Conservation (phyloP, 495 filamentous ascomycete species). For the Aspergillus ellipticus region DNA sequence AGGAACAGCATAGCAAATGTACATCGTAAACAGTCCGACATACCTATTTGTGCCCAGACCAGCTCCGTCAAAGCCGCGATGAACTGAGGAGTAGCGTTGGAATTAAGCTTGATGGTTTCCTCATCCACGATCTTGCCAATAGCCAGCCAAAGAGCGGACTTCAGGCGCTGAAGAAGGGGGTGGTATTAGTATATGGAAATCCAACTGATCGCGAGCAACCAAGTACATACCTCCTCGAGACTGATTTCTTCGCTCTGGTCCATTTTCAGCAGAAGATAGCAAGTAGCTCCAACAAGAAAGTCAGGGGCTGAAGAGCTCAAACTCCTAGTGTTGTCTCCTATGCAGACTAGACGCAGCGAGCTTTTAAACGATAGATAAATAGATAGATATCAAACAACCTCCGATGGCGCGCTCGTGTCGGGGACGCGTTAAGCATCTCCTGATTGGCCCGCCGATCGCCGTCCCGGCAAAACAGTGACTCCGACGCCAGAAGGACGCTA, state of each 20-base stretch:
- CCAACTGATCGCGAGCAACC: neutral
- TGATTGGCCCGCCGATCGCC: neutral
- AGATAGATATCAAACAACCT: neutral
- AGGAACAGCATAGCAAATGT: neutral
- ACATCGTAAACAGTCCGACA: too few species aligned
- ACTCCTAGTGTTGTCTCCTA: too few species aligned
- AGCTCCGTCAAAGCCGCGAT: conserved; percentile 89
- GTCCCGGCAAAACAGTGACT: neutral
- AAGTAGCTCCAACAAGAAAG: neutral
- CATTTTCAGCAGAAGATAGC: conserved; percentile 22
- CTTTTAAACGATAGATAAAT: too few species aligned
- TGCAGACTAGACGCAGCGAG: neutral
- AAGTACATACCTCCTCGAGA: conserved; percentile 35
- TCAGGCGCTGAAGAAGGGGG: conserved; percentile 75
- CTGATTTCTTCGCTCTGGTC: conserved; percentile 36
- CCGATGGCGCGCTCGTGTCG: neutral
- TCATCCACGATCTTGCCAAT: conserved; percentile 89
- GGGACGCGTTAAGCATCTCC: neutral
- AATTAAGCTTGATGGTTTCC: conserved; percentile 67
- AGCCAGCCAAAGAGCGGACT: conserved; percentile 89
- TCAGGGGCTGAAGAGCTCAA: neutral
- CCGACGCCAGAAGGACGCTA: neutral
- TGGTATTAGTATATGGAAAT: neutral
- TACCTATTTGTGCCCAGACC: conserved; percentile 88
- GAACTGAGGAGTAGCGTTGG: conserved; percentile 92